These are phyloP conservation scores for Penicillium verhagenii DNA, from an alignment of 495 filamentous ascomycete species.

Conservation along the genomic window DNA sequence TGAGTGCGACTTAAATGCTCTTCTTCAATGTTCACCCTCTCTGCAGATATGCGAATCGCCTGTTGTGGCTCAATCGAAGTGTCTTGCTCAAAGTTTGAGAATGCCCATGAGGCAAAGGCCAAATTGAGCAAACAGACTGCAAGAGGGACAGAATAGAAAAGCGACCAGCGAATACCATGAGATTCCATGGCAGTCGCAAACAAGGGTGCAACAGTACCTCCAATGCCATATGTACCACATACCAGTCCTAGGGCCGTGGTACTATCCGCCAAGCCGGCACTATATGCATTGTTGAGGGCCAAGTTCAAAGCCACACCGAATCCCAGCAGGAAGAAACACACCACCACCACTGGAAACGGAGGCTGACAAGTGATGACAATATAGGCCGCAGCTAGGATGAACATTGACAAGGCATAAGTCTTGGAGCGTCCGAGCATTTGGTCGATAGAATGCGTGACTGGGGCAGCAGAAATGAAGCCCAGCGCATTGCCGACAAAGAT, in stretches of 20 bases:
- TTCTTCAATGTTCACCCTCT: background rate
- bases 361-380: slow-evolving; percentile 62
- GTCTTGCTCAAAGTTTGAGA: slow-evolving; percentile 54
- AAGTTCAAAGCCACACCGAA: slow-evolving; percentile 65
- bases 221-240: slow-evolving; percentile 73
- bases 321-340: slow-evolving; percentile 65
- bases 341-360: slow-evolving; percentile 65
- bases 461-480: slow-evolving; percentile 73
- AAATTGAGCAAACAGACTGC: slow-evolving; percentile 48
- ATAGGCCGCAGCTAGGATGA: slow-evolving; percentile 52
- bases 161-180: slow-evolving; percentile 34
- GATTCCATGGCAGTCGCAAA: slow-evolving; percentile 62
- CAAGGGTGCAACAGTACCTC: slow-evolving; percentile 66
- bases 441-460: slow-evolving; percentile 52
- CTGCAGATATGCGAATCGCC: slow-evolving; percentile 31
- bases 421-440: slow-evolving; percentile 60
- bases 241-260: slow-evolving; percentile 61
- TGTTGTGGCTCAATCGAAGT: slow-evolving; percentile 26
- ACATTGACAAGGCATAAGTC: slow-evolving; percentile 56
- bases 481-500: slow-evolving; percentile 78
- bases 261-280: slow-evolving; percentile 62
- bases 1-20: slow-evolving; percentile 72
- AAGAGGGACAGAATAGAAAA: slow-evolving; percentile 28
- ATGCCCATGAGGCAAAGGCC: slow-evolving; percentile 54
- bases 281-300: slow-evolving; percentile 73